Conservation (phyloP, 768 basidiomycete species). For the Pleurotus sapidus region DNA sequence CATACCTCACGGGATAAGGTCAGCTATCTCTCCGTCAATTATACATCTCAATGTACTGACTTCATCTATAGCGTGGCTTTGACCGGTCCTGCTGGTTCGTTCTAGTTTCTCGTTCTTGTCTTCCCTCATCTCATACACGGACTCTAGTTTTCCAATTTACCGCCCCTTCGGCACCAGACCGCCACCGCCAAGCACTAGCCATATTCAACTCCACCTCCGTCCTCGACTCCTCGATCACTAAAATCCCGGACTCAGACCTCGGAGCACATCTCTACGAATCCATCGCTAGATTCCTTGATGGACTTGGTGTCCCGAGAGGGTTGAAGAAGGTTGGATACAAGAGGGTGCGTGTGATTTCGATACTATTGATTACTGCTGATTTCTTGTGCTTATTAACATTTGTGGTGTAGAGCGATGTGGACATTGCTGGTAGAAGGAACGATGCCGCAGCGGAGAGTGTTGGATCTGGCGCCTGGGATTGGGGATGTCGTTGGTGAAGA, state of each 20-base stretch:
- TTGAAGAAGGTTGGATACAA: slow-evolving; percentile 71
- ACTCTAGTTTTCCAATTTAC: slow-evolving; percentile 87
- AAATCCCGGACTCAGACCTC: slow-evolving; percentile 76
- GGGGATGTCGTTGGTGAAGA: slow-evolving; percentile 81
- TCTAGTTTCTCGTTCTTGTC: slow-evolving; percentile 8
- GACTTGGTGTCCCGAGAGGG: slow-evolving; percentile 82
- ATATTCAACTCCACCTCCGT: slow-evolving; percentile 70
- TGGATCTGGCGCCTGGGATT: slow-evolving; percentile 91
- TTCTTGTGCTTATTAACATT: background rate
- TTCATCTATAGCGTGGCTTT: slow-evolving; percentile 62
- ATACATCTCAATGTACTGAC: slow-evolving; percentile 7
- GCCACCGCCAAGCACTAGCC: slow-evolving; percentile 85
- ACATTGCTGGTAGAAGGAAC: slow-evolving; percentile 84
- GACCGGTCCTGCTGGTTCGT: slow-evolving; percentile 78
- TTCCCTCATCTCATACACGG: slow-evolving; percentile 4
- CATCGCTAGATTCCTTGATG: slow-evolving; percentile 85
- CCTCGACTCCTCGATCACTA: slow-evolving; percentile 67
- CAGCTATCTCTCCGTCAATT: slow-evolving; percentile 10
- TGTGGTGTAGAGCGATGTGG: slow-evolving; percentile 53
- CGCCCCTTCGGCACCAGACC: slow-evolving; percentile 87
- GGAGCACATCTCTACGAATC: slow-evolving; percentile 80
- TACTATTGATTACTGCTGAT: background rate
- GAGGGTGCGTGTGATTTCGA: background rate
- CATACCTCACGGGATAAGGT: slow-evolving; percentile 91
- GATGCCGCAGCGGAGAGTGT: slow-evolving; percentile 85